Percentiles rank a stretch among this genome's conserved stretches.
Evolutionary conservation across 176 grass and related monocot genomes (phyloP).

Genomic region (Aegilops speltoides): DNA sequence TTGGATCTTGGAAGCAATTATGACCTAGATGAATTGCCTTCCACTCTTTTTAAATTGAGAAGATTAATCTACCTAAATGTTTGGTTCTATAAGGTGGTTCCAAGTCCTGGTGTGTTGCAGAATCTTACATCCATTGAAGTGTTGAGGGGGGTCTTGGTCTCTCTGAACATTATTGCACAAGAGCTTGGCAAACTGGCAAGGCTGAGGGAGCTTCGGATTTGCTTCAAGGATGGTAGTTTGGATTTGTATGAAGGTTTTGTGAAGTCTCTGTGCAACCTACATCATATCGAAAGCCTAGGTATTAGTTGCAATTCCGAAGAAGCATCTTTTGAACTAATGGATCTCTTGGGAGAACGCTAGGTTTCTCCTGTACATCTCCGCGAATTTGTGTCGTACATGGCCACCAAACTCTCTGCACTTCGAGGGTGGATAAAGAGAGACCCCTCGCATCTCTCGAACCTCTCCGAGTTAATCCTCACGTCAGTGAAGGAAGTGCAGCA

Average conservation of each 20-base stretch:
- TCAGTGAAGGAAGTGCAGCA: neutral
- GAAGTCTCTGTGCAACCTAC: neutral
- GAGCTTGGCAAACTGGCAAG: neutral
- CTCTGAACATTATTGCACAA: neutral
- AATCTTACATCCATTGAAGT: neutral
- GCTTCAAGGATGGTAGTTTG: neutral
- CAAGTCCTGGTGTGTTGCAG: neutral
- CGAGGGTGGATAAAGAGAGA: neutral
- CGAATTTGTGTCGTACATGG: accelerated
- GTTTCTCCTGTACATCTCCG: neutral
- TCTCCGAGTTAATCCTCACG: accelerated
- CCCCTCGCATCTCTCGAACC: neutral
- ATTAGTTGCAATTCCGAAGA: accelerated
- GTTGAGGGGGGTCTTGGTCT: neutral
- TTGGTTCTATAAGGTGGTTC: neutral
- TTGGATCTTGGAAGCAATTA: neutral
- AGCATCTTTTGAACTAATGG: neutral
- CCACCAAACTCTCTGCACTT: neutral
- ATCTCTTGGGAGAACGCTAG: neutral
- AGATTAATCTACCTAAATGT: neutral
- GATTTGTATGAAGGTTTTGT: neutral
- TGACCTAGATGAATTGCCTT: accelerated
- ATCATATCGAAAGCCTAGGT: neutral
- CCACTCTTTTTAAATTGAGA: neutral
- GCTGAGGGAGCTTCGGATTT: neutral